phyloP scores from a whole-genome alignment of 805 yeast species.

The Candida alai region DNA sequence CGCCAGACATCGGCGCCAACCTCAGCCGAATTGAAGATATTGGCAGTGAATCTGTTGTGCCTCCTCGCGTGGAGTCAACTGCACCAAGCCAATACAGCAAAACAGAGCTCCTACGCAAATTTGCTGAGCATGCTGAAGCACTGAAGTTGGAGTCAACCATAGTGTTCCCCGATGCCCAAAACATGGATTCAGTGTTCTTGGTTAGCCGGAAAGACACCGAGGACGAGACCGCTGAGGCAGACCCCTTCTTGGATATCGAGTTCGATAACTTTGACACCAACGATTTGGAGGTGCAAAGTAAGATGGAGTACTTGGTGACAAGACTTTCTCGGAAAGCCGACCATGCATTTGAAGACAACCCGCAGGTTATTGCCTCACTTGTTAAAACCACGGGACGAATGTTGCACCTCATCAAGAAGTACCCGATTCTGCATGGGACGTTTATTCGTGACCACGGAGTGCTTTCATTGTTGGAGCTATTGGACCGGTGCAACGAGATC shows the following conservation, averaged over 20 bases:
- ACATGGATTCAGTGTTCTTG: neutral
- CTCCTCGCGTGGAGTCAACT: neutral
- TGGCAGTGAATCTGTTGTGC: constrained; percentile 6
- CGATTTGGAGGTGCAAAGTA: constrained; percentile 38
- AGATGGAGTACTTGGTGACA: constrained; percentile 33
- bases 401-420: constrained; percentile 34
- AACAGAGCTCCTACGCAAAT: constrained; percentile 27
- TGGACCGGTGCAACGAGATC: constrained; percentile 32
- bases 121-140: constrained; percentile 23
- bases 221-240: constrained; percentile 21
- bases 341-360: constrained; percentile 24
- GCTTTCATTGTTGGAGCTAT: constrained; percentile 33
- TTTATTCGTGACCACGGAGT: constrained; percentile 42
- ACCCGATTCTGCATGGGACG: constrained; percentile 36
- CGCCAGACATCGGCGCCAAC: constrained; percentile 5
- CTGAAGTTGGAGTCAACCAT: constrained; percentile 10
- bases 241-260: constrained; percentile 38
- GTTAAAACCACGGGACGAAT: constrained; percentile 36
- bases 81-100: constrained; percentile 16
- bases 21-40: constrained; percentile 10
- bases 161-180: constrained; percentile 3
- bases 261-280: constrained; percentile 37
- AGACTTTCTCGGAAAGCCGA: constrained; percentile 32
- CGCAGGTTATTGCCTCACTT: constrained; percentile 26
- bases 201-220: constrained; percentile 7